Base-by-base conservation (phyloP, 2,329 filamentous ascomycete species). In the Talaromyces piceae region DNA sequence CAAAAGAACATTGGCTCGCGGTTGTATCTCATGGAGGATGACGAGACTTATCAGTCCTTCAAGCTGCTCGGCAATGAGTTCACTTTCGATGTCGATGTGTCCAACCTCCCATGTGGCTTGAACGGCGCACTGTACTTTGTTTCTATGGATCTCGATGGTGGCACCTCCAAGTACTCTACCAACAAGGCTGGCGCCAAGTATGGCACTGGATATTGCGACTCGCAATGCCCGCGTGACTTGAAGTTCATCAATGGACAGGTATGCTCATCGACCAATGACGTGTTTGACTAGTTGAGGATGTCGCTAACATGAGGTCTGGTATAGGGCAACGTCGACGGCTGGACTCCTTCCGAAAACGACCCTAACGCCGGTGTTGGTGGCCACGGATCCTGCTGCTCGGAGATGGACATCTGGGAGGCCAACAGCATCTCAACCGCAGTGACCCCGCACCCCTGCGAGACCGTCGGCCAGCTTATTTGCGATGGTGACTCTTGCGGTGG, bases 331-430 rank as follows among this genome's bases (percentile, higher is more conserved):
- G 70, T 74, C n/a, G 74, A 78, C 5, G 73, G 73, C 52, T 80
- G 77, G 77, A 55, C 57, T 33, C 63, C 77, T 5, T 80, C 80
- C 1, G 53, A 58, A 31, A 79, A 72, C 59, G 80, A 84, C 59
- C 56, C 66, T 57, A 81, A 81, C 62, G 71, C 76, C 28, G 80
- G 80, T 51, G 62, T 67, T 22, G 79, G 78, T 33, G 66, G 67
- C 41, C 69, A 76, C 46, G 83, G 83, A 54, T 73, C 81, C 33
- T 86, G 83, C 76, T 86, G 83, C 66, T 70, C 77, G 41, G 83
- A 86, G 67, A 82, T 87, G 77, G 83, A 86, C 59, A 75, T 83
- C 66, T 86, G 82, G 82, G 82, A 87, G 70, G 82, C 83, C 59
- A 86, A 87, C 75, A 76, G 72, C 58, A 77, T 83, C 62, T 78